These are phyloP conservation scores for Teunomyces lycoperdinae DNA, from an alignment of 805 yeast genomes.

Conservation along the genomic window DNA sequence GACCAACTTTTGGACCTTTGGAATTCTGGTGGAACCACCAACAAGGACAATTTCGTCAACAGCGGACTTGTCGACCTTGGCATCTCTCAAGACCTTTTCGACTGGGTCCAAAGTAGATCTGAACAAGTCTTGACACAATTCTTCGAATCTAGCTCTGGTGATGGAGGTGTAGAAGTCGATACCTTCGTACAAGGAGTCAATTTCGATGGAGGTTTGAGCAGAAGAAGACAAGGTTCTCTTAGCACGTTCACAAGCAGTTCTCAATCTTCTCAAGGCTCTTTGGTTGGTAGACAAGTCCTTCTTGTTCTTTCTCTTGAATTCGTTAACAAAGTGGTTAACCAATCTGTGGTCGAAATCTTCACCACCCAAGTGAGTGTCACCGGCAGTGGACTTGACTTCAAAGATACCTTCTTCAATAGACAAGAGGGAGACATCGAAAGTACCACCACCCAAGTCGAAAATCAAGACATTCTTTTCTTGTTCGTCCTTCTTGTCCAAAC, in stretches of 20 bases:
- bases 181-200: conserved; percentile 94
- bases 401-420: conserved; percentile 49
- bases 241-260: conserved; percentile 99
- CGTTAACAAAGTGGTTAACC: conserved; percentile 88
- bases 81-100: conserved; percentile 88
- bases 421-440: conserved; percentile 46
- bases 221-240: conserved; percentile 97
- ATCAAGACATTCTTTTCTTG: conserved; percentile 58
- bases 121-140: conserved; percentile 89
- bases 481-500: conserved; percentile 52
- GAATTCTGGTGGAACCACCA: conserved; percentile 98
- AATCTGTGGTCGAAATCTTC: conserved; percentile 97
- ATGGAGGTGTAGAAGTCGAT: conserved; percentile 93
- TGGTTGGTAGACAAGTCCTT: conserved; percentile 90
- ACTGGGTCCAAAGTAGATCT: conserved; percentile 94
- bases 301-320: conserved; percentile 97
- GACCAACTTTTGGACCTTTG: conserved; percentile 92
- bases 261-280: conserved; percentile 96
- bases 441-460: conserved; percentile 47
- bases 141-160: conserved; percentile 98
- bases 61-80: conserved; percentile 84
- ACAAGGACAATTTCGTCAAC: conserved; percentile 92
- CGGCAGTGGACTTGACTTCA: conserved; percentile 49
- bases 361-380: conserved; percentile 80
- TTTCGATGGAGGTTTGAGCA: conserved; percentile 92